These are phyloP conservation scores for Vigna angularis DNA, from an alignment of 306 rosid species.

Conservation along the genomic window DNA sequence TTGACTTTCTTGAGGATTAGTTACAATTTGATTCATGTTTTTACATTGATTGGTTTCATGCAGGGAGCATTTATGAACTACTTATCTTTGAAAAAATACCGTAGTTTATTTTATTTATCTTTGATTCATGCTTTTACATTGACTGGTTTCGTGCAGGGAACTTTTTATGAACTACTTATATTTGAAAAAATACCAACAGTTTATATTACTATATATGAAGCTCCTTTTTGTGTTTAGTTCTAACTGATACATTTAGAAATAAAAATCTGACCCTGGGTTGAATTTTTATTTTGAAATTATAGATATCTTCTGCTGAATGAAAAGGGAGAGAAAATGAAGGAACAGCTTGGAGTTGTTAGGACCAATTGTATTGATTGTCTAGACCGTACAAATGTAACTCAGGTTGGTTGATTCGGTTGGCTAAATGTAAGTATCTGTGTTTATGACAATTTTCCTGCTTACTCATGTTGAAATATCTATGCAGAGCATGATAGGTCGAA, in stretches of 20 bases:
- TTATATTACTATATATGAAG: constrained; percentile 20
- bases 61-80: constrained; percentile 27
- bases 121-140: not conserved
- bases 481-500: constrained; percentile 96
- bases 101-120: not conserved
- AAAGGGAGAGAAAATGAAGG: constrained; percentile 95
- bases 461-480: constrained; percentile 42
- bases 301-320: constrained; percentile 89
- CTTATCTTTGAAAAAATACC: constrained; percentile 33
- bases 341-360: constrained; percentile 93
- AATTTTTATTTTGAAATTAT: constrained; percentile 45
- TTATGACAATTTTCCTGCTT: constrained; percentile 42
- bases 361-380: constrained; percentile 96
- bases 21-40: constrained; percentile 30
- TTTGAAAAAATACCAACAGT: constrained; percentile 35
- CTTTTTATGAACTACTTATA: constrained; percentile 28
- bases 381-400: constrained; percentile 98
- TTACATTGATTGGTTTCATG: constrained; percentile 38
- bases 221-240: constrained; percentile 4
- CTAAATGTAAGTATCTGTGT: not conserved
- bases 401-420: constrained; percentile 60
- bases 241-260: not conserved
- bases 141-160: constrained; percentile 37
- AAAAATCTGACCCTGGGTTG: constrained; percentile 37
- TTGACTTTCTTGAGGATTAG: constrained; percentile 23